phyloP scores from a whole-genome alignment of 176 grass and related monocot genomes.

The Triticum turgidum region DNA sequence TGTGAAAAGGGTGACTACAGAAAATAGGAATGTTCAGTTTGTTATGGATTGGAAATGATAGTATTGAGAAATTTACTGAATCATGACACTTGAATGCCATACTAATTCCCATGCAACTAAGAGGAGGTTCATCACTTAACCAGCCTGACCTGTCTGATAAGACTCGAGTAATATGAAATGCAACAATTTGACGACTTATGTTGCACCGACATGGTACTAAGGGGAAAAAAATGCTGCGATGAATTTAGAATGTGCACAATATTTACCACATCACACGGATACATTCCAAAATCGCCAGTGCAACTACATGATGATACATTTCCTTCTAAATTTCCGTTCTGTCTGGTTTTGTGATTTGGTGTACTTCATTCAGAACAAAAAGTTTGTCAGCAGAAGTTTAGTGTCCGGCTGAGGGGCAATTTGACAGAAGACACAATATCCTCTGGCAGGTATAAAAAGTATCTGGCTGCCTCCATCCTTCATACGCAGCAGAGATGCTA shows the following conservation, averaged over 20 bases:
- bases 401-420: not conserved
- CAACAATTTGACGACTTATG: not conserved
- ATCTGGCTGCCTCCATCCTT: not conserved
- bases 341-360: not conserved
- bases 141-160: not conserved
- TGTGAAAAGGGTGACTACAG: not conserved
- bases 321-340: not conserved
- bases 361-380: not conserved
- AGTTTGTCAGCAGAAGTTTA: not conserved
- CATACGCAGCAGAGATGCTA: not conserved
- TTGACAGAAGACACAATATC: not conserved
- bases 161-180: not conserved
- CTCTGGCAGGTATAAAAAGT: constrained; percentile 1
- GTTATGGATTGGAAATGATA: not conserved
- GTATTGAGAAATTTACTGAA: not conserved
- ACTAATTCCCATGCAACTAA: not conserved
- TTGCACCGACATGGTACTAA: not conserved
- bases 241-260: not conserved
- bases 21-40: not conserved
- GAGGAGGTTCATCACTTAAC: not conserved
- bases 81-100: not conserved
- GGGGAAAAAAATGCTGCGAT: not conserved
- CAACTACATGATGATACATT: not conserved
- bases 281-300: not conserved
- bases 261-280: constrained; percentile 10